Conservation (phyloP, 2,329 filamentous ascomycete genomes). For the Nemania serpens region DNA sequence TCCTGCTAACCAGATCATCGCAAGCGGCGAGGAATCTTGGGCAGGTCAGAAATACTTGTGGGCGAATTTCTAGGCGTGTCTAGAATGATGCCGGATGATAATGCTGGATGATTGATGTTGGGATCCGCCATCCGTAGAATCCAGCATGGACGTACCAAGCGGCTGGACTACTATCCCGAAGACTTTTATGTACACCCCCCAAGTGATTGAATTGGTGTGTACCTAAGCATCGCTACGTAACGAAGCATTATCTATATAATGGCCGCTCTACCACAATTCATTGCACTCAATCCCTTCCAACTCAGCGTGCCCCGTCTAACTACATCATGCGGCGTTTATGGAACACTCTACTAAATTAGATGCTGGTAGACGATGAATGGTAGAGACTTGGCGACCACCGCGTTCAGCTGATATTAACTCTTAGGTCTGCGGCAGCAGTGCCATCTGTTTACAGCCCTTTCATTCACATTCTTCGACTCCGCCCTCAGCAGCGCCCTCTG, state of each 20-base stretch:
- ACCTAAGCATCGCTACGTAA: too few relatives aligned
- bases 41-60: conserved; percentile 39
- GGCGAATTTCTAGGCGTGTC: conserved; percentile 28
- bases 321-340: background rate
- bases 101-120: background rate
- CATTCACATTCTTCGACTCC: background rate
- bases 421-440: conserved; percentile 5
- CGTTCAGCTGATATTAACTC: conserved; percentile 1
- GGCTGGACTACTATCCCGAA: too few relatives aligned
- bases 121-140: background rate
- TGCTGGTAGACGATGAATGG: too few relatives aligned
- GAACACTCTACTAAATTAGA: too few relatives aligned
- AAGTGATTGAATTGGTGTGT: too few relatives aligned
- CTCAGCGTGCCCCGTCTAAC: too few relatives aligned
- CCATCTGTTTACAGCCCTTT: background rate
- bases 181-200: too few relatives aligned
- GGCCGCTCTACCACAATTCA: too few relatives aligned
- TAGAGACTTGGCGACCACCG: background rate
- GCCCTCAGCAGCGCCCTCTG: background rate
- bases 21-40: conserved; percentile 39
- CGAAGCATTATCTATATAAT: too few relatives aligned
- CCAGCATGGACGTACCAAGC: too few relatives aligned
- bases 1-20: conserved; percentile 39
- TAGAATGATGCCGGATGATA: background rate
- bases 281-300: too few relatives aligned